A percentile compares a stretch with the other conserved stretches of the same genome.
phyloP scores from a whole-genome alignment of 1,139 yeast genomes.

The Zhuliangozyma parablackwelliae region DNA sequence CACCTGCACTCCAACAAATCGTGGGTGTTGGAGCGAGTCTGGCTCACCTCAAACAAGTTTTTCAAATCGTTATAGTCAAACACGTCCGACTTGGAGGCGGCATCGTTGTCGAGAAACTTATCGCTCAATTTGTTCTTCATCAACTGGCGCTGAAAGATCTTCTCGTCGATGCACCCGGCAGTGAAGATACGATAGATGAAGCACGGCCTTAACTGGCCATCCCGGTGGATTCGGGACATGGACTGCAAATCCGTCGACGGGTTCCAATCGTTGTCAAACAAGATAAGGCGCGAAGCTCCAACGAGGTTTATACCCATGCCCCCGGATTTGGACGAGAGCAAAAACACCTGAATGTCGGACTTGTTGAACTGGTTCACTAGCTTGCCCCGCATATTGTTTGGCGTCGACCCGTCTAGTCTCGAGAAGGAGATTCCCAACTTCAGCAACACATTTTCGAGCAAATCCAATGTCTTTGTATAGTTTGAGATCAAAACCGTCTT shows the following conservation, averaged over 20 bases:
- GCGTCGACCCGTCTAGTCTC: conserved; percentile 84
- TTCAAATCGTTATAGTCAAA: conserved; percentile 64
- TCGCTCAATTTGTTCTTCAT: conserved; percentile 80
- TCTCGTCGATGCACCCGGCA: conserved; percentile 91
- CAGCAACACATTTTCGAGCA: conserved; percentile 56
- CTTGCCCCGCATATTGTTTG: conserved; percentile 56
- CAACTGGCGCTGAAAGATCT: conserved; percentile 88
- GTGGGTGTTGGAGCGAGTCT: conserved; percentile 71
- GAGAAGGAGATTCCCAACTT: conserved; percentile 48
- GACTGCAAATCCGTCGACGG: conserved; percentile 93
- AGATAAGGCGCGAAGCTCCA: conserved; percentile 82
- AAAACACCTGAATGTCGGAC: conserved; percentile 53
- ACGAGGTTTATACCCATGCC: conserved; percentile 88
- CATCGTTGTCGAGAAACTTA: conserved; percentile 60
- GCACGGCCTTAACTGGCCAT: conserved; percentile 81
- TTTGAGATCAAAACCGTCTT: conserved; percentile 86
- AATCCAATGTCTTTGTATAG: conserved; percentile 81
- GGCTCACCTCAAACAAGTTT: conserved; percentile 65
- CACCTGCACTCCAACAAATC: conserved; percentile 77
- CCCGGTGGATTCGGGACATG: conserved; percentile 92
- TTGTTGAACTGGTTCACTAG: conserved; percentile 70
- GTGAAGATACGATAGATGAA: conserved; percentile 78
- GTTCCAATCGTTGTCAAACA: conserved; percentile 93
- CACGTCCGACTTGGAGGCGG: conserved; percentile 36
- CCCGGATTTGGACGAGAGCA: conserved; percentile 88